phyloP scores from a whole-genome alignment of 2,329 filamentous ascomycete species.

The Colletotrichum eleusines region DNA sequence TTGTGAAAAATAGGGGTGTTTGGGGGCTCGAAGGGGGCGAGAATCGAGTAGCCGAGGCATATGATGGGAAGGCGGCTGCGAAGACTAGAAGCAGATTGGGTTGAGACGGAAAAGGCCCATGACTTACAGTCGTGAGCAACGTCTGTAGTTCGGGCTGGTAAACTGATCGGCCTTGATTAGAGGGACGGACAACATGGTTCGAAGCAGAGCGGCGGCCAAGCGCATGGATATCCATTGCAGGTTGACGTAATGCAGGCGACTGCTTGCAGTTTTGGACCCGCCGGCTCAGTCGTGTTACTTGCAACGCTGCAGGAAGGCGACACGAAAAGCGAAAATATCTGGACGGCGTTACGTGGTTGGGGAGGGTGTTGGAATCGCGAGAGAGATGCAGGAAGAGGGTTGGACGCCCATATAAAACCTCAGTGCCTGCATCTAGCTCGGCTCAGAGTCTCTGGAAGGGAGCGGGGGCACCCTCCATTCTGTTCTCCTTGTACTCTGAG shows the following conservation, averaged over 20 bases:
- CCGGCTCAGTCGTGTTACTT: neutral
- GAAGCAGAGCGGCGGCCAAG: neutral
- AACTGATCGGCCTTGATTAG: neutral
- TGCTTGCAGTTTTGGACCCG: neutral
- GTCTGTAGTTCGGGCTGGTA: neutral
- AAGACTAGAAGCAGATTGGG: neutral
- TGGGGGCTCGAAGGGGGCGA: neutral
- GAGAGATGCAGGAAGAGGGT: neutral
- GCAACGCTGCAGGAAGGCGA: slow-evolving; percentile 7
- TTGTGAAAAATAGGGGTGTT: neutral
- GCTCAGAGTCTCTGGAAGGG: neutral
- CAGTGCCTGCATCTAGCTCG: neutral
- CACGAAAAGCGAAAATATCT: neutral
- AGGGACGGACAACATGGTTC: neutral
- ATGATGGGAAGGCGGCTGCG: neutral
- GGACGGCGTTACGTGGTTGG: neutral
- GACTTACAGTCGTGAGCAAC: slow-evolving; percentile 7
- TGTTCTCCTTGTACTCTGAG: neutral
- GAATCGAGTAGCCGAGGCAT: neutral
- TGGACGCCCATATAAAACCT: neutral
- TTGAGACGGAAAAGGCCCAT: neutral
- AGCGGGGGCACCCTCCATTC: neutral
- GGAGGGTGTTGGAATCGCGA: neutral
- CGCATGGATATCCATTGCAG: slow-evolving; percentile 4
- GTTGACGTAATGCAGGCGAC: slow-evolving; percentile 4